Base-by-base conservation (phyloP, 495 filamentous ascomycete species). In the Penicillium daleae region DNA sequence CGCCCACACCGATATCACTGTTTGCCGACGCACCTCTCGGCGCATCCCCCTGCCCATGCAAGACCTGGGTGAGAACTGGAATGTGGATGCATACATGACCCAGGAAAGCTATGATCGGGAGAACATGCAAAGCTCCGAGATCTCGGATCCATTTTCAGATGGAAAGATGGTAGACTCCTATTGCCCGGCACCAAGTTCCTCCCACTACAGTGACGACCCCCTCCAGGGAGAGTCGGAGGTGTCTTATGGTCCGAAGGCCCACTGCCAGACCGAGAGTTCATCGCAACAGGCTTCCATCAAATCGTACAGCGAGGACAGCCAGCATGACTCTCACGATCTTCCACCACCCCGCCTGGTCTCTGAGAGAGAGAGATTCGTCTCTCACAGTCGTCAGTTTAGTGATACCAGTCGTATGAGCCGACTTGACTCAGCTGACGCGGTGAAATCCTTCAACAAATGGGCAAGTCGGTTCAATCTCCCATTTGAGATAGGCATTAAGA, bases 1-100 rank as follows among this genome's bases (percentile, higher is more conserved):
- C 9, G 64, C 65, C 6, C 51, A 60, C 6, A 78, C 71, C 1
- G 69, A 48, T 8, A 56, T 40, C 17, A 80, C 77, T n/a, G 70
- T 80, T 9, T 68, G 55, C 56, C 75, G 62, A 35, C 67, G 66
- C 56, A 69, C 73, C 8, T 73, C 73, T 17, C 72, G 64, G 35
- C 67, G 59, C 17, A 55, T 65, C 7, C 65, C 62, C 12, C 66
- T 61, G 44, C 69, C 70, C 9, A 66, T 74, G n/a, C 26, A 55
- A 10, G 62, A 66, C 7, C 33, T 59, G 8, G 22, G 54, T 19
- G 64, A 63, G 12, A 58, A 59, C 4, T 66, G 35, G 52, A 46
- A 44, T 19, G 59, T 61, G 69, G 31, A 60, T 17, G 33, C 50
- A 12, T 37, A 61, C 6, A 31, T 73, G 35, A 60, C 66, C 26